Conservation (phyloP, 257 asterid genomes). For the Penstemon eatonii region DNA sequence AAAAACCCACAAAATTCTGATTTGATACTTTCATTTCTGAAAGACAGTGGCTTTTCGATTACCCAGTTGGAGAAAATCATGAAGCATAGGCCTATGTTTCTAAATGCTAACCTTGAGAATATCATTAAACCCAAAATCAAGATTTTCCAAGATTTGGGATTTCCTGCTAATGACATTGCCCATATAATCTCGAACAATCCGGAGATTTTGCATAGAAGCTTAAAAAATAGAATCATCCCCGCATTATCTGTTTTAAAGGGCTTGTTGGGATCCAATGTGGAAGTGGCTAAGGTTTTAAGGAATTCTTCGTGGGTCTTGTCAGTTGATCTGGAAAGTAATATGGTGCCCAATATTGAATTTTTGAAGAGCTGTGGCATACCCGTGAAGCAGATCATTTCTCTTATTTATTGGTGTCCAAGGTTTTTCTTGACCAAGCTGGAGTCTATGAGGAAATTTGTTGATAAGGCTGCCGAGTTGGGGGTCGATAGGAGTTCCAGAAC, state of each 20-base stretch:
- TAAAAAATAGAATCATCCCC: conserved; percentile 25
- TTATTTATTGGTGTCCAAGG: conserved; percentile 24
- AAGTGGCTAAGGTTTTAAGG: conserved; percentile 29
- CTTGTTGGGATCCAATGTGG: conserved; percentile 29
- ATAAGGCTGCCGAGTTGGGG: conserved; percentile 31
- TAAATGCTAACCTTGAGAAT: conserved; percentile 26
- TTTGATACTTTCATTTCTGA: conserved; percentile 27
- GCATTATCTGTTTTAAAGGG: conserved; percentile 27
- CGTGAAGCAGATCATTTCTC: conserved; percentile 15
- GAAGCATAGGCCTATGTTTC: conserved; percentile 23
- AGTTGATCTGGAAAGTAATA: conserved; percentile 28
- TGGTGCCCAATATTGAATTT: conserved; percentile 37
- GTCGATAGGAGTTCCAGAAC: neutral
- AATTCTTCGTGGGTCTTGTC: conserved; percentile 17
- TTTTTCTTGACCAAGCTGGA: conserved; percentile 35
- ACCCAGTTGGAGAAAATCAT: conserved; percentile 36
- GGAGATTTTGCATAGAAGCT: conserved; percentile 21
- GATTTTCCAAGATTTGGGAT: conserved; percentile 35
- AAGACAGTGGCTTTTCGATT: conserved; percentile 35
- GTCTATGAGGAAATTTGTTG: conserved; percentile 30
- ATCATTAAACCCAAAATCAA: conserved; percentile 42
- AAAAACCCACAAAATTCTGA: conserved; percentile 29
- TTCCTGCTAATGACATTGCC: conserved; percentile 27
- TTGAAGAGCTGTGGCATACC: conserved; percentile 41
- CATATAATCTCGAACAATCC: conserved; percentile 31